Percentiles rank a stretch among this genome's conserved stretches.
Evolutionary conservation across 805 yeast species (phyloP).

Genomic region (Monosporozyma aquatica): DNA sequence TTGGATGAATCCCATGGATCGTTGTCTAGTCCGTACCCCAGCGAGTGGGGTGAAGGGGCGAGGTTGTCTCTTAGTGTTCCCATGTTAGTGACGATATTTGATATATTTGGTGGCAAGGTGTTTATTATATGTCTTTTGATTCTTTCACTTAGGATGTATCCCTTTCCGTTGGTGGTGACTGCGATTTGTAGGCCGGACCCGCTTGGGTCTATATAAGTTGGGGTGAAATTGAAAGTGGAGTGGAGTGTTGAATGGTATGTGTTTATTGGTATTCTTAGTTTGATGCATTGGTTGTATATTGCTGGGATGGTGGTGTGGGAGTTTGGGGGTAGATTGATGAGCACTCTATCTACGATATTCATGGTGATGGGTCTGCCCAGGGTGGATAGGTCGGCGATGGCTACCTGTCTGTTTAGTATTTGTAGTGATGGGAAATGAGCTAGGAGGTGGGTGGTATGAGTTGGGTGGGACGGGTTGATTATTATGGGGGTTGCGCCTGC

Average conservation of each 20-base stretch:
- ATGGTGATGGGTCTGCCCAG: constrained; percentile 58
- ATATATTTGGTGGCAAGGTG: constrained; percentile 60
- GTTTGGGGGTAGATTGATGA: constrained; percentile 42
- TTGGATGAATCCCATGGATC: constrained; percentile 54
- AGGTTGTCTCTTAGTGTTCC: constrained; percentile 58
- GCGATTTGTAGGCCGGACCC: constrained; percentile 58
- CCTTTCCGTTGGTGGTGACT: constrained; percentile 78
- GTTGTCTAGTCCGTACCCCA: constrained; percentile 44
- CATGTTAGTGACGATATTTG: constrained; percentile 55
- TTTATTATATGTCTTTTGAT: constrained; percentile 64
- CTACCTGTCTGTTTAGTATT: constrained; percentile 31
- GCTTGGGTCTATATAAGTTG: constrained; percentile 61
- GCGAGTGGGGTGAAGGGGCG: no score
- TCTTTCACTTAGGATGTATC: constrained; percentile 77
- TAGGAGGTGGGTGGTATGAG: constrained; percentile 18
- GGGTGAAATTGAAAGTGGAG: constrained; percentile 68
- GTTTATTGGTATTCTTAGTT: constrained; percentile 72
- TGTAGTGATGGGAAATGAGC: no score
- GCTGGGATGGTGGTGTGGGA: constrained; percentile 28
- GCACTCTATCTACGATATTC: constrained; percentile 64
- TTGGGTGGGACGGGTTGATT: constrained; percentile 28
- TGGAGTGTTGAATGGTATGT: constrained; percentile 62
- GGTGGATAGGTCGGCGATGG: constrained; percentile 37
- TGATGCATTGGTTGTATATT: constrained; percentile 44
- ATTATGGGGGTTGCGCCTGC: constrained; percentile 51